Percentiles rank a stretch among this genome's conserved stretches.
These are phyloP conservation scores for Picochlorum sp. DNA, from an alignment of 139 green algal genomes.

Conservation along the genomic window DNA sequence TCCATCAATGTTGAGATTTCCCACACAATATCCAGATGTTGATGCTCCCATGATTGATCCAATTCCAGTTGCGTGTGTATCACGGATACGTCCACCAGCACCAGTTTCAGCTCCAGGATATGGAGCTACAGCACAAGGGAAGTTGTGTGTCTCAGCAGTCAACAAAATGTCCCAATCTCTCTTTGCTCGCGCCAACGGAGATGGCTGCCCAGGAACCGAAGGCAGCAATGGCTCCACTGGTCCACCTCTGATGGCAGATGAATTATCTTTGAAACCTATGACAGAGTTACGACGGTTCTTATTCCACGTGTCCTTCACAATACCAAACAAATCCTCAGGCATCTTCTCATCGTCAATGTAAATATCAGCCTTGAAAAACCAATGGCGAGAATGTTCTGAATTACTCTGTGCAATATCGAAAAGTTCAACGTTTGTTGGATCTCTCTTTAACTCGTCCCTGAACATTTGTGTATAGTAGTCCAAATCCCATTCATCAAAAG, in stretches of 20 bases:
- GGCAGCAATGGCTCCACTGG: conserved; percentile 71
- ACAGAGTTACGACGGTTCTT: conserved; percentile 86
- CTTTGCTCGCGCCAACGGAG: conserved; percentile 48
- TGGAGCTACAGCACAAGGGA: conserved; percentile 92
- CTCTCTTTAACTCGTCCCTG: conserved; percentile 75
- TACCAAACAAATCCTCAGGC: conserved; percentile 63
- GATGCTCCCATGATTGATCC: conserved; percentile 90
- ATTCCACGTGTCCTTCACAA: conserved; percentile 73
- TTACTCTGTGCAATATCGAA: conserved; percentile 99
- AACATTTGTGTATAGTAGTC: conserved; percentile 89
- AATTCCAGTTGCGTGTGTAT: conserved; percentile 96
- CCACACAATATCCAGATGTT: conserved; percentile 94
- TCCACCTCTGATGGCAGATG: conserved; percentile 68
- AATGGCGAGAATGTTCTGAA: conserved; percentile 78
- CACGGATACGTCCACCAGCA: conserved; percentile 89
- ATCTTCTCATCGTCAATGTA: conserved; percentile 75
- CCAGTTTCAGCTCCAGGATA: conserved; percentile 94
- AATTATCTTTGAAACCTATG: conserved; percentile 99
- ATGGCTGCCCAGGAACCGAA: conserved; percentile 52
- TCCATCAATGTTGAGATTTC: conserved; percentile 79
- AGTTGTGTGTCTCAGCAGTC: conserved; percentile 99
- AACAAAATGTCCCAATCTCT: conserved; percentile 95
- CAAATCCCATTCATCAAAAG: conserved; percentile 96
- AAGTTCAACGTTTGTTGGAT: conserved; percentile 98
- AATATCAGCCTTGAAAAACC: conserved; percentile 88